Evolutionary conservation across 768 basidiomycete species (phyloP), one percentile per base, ranked within the genome.

Genomic region (Exidia glandulosa): DNA sequence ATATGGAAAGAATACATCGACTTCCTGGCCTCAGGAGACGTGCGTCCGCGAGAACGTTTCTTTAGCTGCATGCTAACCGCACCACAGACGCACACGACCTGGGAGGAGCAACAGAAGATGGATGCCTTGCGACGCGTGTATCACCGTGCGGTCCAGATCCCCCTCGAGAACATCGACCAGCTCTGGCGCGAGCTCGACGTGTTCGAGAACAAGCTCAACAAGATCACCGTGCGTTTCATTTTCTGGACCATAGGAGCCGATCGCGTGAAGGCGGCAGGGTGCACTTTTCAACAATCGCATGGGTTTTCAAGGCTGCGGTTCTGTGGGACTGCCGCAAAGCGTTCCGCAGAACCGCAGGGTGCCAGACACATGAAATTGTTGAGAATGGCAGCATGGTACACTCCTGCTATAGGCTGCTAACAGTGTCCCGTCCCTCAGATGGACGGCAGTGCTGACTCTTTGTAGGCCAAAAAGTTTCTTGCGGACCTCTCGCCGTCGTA

Each of bases 51-150:
- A 31, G n/a, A 27, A n/a, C 34, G 32, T 41, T 50, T 52, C 12
- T 23, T 31, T 47, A 30, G 54, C 6, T 52, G 50, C 14, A 23
- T 47, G 52, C 59, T 10, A 57, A 32, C 57, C 25, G 32, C 29
- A 14, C 6, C 32, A 16, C 65, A 83, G 84, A 78, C 87, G 0
- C 81, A 80, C 13, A 89, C 87, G 29, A 91, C 92, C 23, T 97
- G 94, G 94, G 95, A 98, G 70, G 86, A 88, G 64, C 90, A 94
- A 66, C 91, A 95, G 68, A 92, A 93, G 70, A 94, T 93, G 87
- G 95, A 96, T 64, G 82, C 85, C 1, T 76, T 98, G 3, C 84
- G 96, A 61, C 91, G 90, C 69, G 86, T 90, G 1, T 96, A 96
- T 73, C 91, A 94, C 67, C 85, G 91, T 57, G 95, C 92, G 2